phyloP scores from a whole-genome alignment of 345 rosid species.

The Brassica nigra region DNA sequence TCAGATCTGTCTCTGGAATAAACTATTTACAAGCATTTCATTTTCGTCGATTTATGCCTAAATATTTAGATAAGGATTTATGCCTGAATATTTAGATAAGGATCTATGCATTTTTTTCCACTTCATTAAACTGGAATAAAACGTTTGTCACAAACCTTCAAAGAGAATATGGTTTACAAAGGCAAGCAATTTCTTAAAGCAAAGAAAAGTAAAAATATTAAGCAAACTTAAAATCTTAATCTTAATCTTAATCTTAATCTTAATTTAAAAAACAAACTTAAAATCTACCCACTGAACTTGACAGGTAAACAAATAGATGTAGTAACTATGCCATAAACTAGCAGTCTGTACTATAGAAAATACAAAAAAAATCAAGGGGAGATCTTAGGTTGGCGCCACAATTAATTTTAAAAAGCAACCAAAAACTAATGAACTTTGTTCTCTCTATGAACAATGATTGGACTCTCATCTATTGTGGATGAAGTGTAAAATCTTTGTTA shows the following conservation, averaged over 20 bases:
- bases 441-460: conserved; percentile 18
- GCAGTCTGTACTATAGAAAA: conserved; percentile 2
- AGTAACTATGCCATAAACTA: conserved; percentile 10
- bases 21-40: not conserved
- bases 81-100: too few species aligned
- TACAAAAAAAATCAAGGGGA: conserved; percentile 14
- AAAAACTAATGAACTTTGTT: not conserved
- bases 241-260: not conserved
- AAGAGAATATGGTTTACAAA: not conserved
- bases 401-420: not conserved
- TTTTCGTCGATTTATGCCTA: not conserved
- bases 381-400: conserved; percentile 26
- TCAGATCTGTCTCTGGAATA: not conserved
- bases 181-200: not conserved
- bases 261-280: not conserved
- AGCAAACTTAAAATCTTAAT: not conserved
- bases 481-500: not conserved
- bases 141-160: not conserved
- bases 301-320: not conserved
- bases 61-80: too few species aligned
- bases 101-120: not conserved
- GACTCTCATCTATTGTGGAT: not conserved
- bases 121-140: not conserved
- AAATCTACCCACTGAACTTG: not conserved
- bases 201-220: not conserved